Evolutionary conservation across 1,284 basidiomycete genomes (phyloP).

Genomic region (Singerocomus inundabilis): DNA sequence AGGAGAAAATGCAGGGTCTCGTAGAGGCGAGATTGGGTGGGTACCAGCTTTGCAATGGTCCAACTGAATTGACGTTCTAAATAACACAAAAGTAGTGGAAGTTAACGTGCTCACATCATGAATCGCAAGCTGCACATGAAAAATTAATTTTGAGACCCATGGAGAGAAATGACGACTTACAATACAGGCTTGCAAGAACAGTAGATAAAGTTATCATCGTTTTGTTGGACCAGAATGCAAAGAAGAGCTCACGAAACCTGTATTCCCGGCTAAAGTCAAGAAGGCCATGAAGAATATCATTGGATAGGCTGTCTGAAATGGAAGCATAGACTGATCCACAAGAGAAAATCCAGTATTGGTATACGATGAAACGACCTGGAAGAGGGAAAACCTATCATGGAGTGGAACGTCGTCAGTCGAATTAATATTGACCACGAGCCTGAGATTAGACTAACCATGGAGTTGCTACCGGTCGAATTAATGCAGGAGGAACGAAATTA

Average conservation of each 20-base stretch:
- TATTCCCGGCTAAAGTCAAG: constrained; percentile 84
- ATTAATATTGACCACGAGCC: background rate
- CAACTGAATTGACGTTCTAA: constrained; percentile 52
- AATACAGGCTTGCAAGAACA: constrained; percentile 59
- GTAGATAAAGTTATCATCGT: background rate
- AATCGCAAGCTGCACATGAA: constrained; percentile 26
- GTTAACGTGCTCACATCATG: constrained; percentile 27
- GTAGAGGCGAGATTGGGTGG: constrained; percentile 55
- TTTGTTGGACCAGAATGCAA: constrained; percentile 19
- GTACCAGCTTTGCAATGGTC: constrained; percentile 65
- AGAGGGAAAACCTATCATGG: constrained; percentile 82
- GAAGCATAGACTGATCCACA: constrained; percentile 87
- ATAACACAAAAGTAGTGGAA: background rate
- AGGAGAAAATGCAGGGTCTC: constrained; percentile 91
- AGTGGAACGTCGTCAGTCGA: background rate
- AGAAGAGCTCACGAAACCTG: constrained; percentile 72
- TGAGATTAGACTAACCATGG: constrained; percentile 49
- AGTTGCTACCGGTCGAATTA: constrained; percentile 51
- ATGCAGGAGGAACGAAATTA: constrained; percentile 56
- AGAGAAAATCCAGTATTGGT: constrained; percentile 90
- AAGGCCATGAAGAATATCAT: constrained; percentile 54
- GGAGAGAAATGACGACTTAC: constrained; percentile 42
- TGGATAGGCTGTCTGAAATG: constrained; percentile 83
- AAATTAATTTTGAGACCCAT: background rate
- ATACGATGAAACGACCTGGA: constrained; percentile 85